phyloP scores from a whole-genome alignment of 371 early-diverging fungal species.

The Entomophthora muscae region DNA sequence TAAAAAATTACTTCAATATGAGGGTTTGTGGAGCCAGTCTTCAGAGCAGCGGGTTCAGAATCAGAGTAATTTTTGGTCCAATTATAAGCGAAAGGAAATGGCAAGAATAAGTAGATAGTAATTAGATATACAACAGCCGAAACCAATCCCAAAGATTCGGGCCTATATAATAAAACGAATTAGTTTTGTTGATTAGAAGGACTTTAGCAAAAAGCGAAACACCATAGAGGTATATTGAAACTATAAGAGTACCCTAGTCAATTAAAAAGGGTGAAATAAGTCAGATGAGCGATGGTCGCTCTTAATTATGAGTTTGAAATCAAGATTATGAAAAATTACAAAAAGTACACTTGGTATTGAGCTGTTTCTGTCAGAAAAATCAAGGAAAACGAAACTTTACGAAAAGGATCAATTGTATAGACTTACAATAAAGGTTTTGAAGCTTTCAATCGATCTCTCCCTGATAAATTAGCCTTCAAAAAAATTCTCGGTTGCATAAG shows the following conservation, averaged over 20 bases:
- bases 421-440: not conserved
- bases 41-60: not conserved
- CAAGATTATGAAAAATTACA: no score
- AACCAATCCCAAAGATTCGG: not conserved
- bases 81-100: not conserved
- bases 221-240: no score
- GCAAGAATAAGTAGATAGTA: not conserved
- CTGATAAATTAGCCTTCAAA: not conserved
- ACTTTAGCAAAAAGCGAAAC: no score
- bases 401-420: no score
- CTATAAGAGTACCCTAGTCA: no score
- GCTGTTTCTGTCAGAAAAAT: no score
- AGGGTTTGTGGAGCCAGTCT: not conserved
- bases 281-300: no score
- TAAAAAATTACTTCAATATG: not conserved
- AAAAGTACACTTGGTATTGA: no score
- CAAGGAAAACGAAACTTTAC: no score
- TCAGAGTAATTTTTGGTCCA: not conserved
- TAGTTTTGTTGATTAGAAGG: no score
- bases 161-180: not conserved
- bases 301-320: no score
- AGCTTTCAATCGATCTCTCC: not conserved
- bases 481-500: not conserved
- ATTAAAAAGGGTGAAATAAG: no score
- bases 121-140: not conserved